These are phyloP conservation scores for Sporothrix variecibatus DNA, from an alignment of 2,329 filamentous ascomycete species.

Conservation along the genomic window DNA sequence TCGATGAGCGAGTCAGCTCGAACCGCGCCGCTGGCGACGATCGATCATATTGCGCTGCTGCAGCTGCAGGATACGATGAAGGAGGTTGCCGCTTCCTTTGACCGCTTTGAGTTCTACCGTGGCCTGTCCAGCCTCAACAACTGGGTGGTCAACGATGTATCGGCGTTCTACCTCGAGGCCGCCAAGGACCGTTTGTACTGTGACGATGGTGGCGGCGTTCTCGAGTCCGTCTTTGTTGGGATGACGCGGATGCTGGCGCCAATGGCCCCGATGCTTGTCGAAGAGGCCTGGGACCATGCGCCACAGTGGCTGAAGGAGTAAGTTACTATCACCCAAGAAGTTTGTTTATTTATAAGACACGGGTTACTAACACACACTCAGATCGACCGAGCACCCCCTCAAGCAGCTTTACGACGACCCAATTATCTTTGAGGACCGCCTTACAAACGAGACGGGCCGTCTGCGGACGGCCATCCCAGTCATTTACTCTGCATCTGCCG, in stretches of 20 bases:
- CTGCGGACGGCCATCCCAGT: slow-evolving; percentile 48
- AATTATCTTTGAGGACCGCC: slow-evolving; percentile 44
- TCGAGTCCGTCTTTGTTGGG: slow-evolving; percentile 69
- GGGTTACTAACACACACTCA: slow-evolving; percentile 21
- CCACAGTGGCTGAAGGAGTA: slow-evolving; percentile 62
- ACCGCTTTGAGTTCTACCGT: slow-evolving; percentile 79
- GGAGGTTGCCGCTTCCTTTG: slow-evolving; percentile 65
- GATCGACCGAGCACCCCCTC: slow-evolving; percentile 44
- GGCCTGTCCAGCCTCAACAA: slow-evolving; percentile 72
- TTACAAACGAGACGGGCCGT: slow-evolving; percentile 44
- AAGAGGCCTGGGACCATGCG: slow-evolving; percentile 82
- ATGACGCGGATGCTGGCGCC: slow-evolving; percentile 79
- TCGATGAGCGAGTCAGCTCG: slow-evolving; percentile 61
- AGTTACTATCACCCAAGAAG: not conserved
- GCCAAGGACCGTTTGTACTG: slow-evolving; percentile 93
- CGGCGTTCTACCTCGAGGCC: slow-evolving; percentile 90
- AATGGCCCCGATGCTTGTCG: slow-evolving; percentile 78
- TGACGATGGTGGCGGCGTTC: slow-evolving; percentile 65
- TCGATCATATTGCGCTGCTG: slow-evolving; percentile 75
- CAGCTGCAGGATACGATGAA: slow-evolving; percentile 68
- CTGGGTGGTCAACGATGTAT: slow-evolving; percentile 81
- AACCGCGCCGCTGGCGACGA: slow-evolving; percentile 54
- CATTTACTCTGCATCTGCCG: slow-evolving; percentile 60
- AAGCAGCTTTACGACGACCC: slow-evolving; percentile 51
- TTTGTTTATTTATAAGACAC: slow-evolving; percentile 3